These are phyloP conservation scores for Fusarium illudens DNA, from an alignment of 2,329 filamentous ascomycete genomes.

Conservation along the genomic window DNA sequence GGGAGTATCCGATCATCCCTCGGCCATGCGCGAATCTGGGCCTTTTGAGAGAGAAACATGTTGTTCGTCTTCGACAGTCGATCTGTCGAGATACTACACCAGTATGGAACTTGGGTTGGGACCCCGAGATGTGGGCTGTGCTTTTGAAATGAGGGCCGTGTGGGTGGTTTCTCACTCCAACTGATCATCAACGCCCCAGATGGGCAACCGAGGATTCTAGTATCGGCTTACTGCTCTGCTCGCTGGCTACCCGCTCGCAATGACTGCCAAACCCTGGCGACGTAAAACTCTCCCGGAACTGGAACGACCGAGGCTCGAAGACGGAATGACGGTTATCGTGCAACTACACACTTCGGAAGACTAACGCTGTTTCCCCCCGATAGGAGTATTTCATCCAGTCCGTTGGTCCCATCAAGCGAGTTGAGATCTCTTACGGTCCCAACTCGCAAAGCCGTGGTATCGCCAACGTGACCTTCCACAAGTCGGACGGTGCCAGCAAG, in stretches of 20 bases:
- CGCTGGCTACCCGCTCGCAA: conserved; percentile 34
- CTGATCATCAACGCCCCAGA: conserved; percentile 2
- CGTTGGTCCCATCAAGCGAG: conserved; percentile 89
- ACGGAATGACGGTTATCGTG: conserved; percentile 42
- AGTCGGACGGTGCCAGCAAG: conserved; percentile 82
- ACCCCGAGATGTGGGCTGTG: conserved; percentile 29
- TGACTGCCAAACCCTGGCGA: conserved; percentile 33
- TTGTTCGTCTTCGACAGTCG: neutral
- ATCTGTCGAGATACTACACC: conserved; percentile 3
- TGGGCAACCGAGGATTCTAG: conserved; percentile 13
- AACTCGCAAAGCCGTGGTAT: conserved; percentile 91
- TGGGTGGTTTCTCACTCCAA: conserved; percentile 19
- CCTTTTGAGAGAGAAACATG: conserved; percentile 5
- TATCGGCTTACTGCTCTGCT: conserved; percentile 45
- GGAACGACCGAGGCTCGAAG: conserved; percentile 46
- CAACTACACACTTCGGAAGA: conserved; percentile 54
- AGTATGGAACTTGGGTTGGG: conserved; percentile 27
- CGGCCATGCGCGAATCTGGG: conserved; percentile 3
- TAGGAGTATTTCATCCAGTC: conserved; percentile 97
- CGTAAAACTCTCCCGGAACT: conserved; percentile 40
- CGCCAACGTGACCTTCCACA: conserved; percentile 86
- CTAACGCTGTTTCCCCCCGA: conserved; percentile 71
- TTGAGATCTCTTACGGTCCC: conserved; percentile 91
- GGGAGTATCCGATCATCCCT: conserved; percentile 7
- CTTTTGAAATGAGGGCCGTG: conserved; percentile 18